Percentiles rank a stretch among this genome's conserved stretches.
These are phyloP conservation scores for Paramecium primaurelia DNA, from an alignment of 73 alveolate species.

Conservation along the genomic window DNA sequence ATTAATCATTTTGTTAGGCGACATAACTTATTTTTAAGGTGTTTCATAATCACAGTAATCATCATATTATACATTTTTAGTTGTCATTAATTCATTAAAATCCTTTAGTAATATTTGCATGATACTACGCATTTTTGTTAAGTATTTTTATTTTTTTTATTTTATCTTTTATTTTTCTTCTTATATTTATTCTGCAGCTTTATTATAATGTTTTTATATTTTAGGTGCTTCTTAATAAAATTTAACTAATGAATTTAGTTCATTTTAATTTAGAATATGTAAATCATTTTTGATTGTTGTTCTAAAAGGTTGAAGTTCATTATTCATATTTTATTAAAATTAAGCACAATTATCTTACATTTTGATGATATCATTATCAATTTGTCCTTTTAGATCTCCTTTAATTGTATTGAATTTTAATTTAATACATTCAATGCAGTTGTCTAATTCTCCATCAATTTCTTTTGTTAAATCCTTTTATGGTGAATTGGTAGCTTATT, in stretches of 20 bases:
- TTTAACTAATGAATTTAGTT: background rate
- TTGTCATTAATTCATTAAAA: constrained; percentile 14
- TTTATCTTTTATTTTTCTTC: background rate
- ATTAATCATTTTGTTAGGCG: constrained; percentile 1
- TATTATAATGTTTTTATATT: background rate
- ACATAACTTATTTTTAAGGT: background rate
- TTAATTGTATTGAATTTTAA: background rate
- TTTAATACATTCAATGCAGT: background rate
- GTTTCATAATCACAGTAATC: constrained; percentile 14
- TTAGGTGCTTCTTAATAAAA: background rate
- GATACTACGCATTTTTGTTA: background rate
- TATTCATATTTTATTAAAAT: background rate
- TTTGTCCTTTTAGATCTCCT: constrained; percentile 9
- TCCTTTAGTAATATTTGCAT: constrained; percentile 20
- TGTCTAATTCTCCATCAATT: constrained; percentile 1
- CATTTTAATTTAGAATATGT: background rate
- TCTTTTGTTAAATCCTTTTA: background rate
- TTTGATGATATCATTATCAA: background rate
- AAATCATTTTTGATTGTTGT: background rate
- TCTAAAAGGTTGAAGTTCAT: background rate
- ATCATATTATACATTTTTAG: background rate
- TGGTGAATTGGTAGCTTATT: background rate
- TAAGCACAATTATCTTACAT: background rate
- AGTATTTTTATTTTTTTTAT: constrained; percentile 26
- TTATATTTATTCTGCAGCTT: background rate